A percentile compares a stretch with the other conserved stretches of the same genome.
These are phyloP conservation scores for Craspedostauros australis DNA, from an alignment of 108 stramenopile species.

Conservation along the genomic window DNA sequence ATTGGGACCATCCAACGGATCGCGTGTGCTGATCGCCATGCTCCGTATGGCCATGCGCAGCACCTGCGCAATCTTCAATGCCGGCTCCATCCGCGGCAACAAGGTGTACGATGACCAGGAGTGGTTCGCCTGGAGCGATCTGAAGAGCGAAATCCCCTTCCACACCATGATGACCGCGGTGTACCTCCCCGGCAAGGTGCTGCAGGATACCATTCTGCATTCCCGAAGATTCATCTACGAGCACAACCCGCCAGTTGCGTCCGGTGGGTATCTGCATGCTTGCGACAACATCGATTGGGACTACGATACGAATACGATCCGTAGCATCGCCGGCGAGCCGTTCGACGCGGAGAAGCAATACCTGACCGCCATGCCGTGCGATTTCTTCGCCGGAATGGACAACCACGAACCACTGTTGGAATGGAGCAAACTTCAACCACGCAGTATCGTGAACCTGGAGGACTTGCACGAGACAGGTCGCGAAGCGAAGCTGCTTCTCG, in stretches of 20 bases:
- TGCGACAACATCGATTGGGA: slow-evolving; percentile 23
- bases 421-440: slow-evolving; percentile 9
- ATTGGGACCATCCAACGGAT: slow-evolving; percentile 16
- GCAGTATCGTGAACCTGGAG: too few species aligned
- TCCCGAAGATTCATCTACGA: slow-evolving; percentile 15
- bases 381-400: slow-evolving; percentile 36
- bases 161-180: slow-evolving; percentile 14
- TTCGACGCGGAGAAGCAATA: slow-evolving; percentile 30
- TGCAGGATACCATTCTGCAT: slow-evolving; percentile 22
- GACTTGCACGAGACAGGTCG: slow-evolving; percentile 17
- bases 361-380: slow-evolving; percentile 18
- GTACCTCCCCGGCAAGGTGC: slow-evolving; percentile 25
- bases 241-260: slow-evolving; percentile 5
- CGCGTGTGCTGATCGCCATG: slow-evolving; percentile 13
- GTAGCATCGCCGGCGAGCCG: slow-evolving; percentile 13
- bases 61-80: slow-evolving; percentile 37
- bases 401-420: slow-evolving; percentile 36
- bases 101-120: slow-evolving; percentile 16
- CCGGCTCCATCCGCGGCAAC: slow-evolving; percentile 35
- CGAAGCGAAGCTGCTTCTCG: slow-evolving; percentile 24
- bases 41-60: slow-evolving; percentile 26
- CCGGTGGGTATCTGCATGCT: slow-evolving; percentile 22
- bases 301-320: slow-evolving; percentile 11
- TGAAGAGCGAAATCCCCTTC: slow-evolving; percentile 42
- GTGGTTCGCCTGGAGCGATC: slow-evolving; percentile 37